Percentiles rank a stretch among this genome's conserved stretches.
Conservation (phyloP, 2,329 filamentous ascomycete species). For the Trichoderma guizhouense region DNA sequence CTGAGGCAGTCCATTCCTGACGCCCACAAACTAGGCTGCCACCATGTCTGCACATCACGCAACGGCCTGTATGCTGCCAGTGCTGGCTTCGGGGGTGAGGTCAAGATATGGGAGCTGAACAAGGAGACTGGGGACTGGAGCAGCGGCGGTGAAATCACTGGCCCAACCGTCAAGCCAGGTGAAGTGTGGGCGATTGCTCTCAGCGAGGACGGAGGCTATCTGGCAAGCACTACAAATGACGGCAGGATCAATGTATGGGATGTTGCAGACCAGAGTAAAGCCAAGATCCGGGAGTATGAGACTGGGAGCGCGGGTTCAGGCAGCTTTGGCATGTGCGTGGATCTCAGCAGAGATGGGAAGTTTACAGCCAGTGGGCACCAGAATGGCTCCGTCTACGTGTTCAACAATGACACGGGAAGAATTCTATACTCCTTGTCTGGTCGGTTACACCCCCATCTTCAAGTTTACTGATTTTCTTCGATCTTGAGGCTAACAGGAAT, state of each 20-base stretch:
- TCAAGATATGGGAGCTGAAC: constrained; percentile 73
- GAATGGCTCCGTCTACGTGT: constrained; percentile 88
- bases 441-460: constrained; percentile 36
- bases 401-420: constrained; percentile 85
- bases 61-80: constrained; percentile 73
- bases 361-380: constrained; percentile 91
- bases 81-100: constrained; percentile 83
- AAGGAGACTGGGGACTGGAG: constrained; percentile 56
- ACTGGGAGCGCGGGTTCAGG: constrained; percentile 68
- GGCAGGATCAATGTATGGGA: constrained; percentile 91
- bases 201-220: constrained; percentile 76
- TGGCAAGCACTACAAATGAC: constrained; percentile 84
- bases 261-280: constrained; percentile 49
- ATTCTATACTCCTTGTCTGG: constrained; percentile 82
- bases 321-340: constrained; percentile 85
- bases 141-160: constrained; percentile 39
- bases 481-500: constrained; percentile 15
- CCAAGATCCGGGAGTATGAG: constrained; percentile 78
- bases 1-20: constrained; percentile 74
- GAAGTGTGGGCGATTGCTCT: constrained; percentile 87
- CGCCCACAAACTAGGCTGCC: constrained; percentile 85
- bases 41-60: constrained; percentile 73
- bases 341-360: constrained; percentile 73
- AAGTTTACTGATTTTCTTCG: background rate
- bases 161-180: constrained; percentile 53